Evolutionary conservation across 2,329 filamentous ascomycete species (phyloP).

Genomic region (Stemphylium vesicarium): DNA sequence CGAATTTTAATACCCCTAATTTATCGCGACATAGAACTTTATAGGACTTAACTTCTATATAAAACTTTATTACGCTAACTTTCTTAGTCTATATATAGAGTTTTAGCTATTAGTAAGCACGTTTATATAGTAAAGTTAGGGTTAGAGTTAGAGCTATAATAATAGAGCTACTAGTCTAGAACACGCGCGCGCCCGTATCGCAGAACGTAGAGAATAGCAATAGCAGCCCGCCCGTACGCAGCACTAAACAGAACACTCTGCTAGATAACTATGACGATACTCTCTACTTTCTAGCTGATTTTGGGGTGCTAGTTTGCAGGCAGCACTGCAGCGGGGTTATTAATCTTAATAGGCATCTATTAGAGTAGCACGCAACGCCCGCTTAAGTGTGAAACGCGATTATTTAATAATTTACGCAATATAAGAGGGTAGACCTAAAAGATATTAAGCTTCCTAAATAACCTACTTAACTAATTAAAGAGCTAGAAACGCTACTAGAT

Average conservation of each 20-base stretch:
- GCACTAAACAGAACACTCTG: neutral
- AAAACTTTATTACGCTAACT: no score
- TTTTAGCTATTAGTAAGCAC: no score
- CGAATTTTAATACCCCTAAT: neutral
- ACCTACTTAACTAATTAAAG: no score
- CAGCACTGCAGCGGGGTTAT: neutral
- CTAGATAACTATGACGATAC: neutral
- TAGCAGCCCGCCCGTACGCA: neutral
- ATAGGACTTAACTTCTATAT: neutral
- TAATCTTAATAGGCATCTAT: no score
- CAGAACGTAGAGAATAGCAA: neutral
- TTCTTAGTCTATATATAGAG: no score
- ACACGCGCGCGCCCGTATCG: neutral
- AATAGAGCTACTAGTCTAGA: neutral
- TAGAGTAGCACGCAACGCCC: neutral
- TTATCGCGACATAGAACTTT: neutral
- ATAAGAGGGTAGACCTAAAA: no score
- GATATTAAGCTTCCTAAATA: no score
- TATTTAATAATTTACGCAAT: neutral
- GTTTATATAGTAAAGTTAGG: no score
- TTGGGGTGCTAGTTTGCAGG: neutral
- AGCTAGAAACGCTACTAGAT: neutral
- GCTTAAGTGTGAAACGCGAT: neutral
- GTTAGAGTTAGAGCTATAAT: no score
- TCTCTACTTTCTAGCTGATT: neutral